phyloP scores from a whole-genome alignment of 2,329 filamentous ascomycete genomes.

The Hansfordia pulvinata region DNA sequence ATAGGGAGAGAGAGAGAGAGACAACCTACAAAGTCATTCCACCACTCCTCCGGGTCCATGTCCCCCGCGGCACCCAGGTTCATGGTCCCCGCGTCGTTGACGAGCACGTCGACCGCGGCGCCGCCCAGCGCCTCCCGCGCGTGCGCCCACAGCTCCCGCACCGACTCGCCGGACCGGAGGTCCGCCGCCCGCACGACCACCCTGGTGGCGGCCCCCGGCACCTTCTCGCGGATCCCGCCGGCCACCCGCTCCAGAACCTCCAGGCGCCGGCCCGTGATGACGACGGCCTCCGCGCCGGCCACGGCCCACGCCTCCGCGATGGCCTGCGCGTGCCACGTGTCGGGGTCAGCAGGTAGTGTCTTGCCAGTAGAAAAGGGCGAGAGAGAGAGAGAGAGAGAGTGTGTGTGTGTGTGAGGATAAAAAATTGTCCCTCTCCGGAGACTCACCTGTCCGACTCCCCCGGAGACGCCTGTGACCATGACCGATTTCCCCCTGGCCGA shows the following conservation, averaged over 20 bases:
- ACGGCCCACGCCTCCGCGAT: conserved; percentile 10
- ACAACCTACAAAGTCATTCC: conserved; percentile 5
- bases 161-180: conserved; percentile 7
- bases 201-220: conserved; percentile 6
- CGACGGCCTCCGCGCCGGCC: conserved; percentile 7
- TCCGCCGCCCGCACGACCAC: conserved; percentile 6
- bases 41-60: conserved; percentile 5
- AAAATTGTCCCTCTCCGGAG: no score
- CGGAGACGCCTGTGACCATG: conserved; percentile 10
- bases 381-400: no score
- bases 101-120: conserved; percentile 7
- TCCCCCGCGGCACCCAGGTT: conserved; percentile 3
- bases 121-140: conserved; percentile 5
- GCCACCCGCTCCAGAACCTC: conserved; percentile 8
- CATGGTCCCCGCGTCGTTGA: conserved; percentile 7
- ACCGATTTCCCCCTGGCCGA: conserved; percentile 9
- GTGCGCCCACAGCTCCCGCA: conserved; percentile 6
- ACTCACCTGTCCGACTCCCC: conserved; percentile 9
- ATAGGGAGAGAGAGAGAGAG: no score
- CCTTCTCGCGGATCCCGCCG: conserved; percentile 4
- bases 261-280: conserved; percentile 9
- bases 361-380: no score
- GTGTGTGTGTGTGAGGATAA: no score
- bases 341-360: no score
- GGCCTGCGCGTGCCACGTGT: no score